Percentiles rank a stretch among this genome's conserved stretches.
Conservation (phyloP, 306 rosid species). For the Cicer yamashitae region DNA sequence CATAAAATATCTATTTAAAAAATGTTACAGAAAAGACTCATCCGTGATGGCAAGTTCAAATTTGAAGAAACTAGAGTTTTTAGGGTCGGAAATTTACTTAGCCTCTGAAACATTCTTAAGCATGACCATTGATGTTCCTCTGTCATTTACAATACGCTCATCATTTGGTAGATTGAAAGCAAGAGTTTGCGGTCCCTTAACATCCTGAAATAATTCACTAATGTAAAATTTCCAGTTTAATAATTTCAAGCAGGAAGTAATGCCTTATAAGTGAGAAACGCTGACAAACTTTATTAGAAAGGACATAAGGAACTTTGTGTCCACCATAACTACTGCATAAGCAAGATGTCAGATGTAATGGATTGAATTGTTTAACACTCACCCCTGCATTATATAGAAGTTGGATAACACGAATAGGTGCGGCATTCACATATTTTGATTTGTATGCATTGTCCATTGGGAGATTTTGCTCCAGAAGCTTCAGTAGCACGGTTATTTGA, state of each 20-base stretch:
- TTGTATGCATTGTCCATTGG: conserved; percentile 87
- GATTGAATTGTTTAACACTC: conserved; percentile 49
- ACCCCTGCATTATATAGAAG: conserved; percentile 95
- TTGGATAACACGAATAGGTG: conserved; percentile 91
- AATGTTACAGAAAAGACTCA: conserved; percentile 30
- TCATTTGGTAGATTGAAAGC: conserved; percentile 98
- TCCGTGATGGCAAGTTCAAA: conserved; percentile 31
- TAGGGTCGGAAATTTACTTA: conserved; percentile 62
- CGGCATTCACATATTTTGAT: conserved; percentile 79
- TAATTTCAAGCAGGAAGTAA: conserved; percentile 24
- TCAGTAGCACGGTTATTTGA: conserved; percentile 39
- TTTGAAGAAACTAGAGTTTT: conserved; percentile 34
- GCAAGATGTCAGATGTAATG: conserved; percentile 30
- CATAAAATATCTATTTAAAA: conserved; percentile 9
- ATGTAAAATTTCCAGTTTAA: conserved; percentile 33
- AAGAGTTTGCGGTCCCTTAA: conserved; percentile 94
- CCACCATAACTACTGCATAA: conserved; percentile 35
- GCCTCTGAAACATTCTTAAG: conserved; percentile 98
- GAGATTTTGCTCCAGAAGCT: conserved; percentile 94
- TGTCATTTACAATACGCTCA: conserved; percentile 82
- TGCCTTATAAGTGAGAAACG: conserved; percentile 13
- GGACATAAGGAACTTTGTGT: neutral
- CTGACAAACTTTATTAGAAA: neutral
- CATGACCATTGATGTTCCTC: conserved; percentile 95
- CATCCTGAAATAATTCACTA: conserved; percentile 68